These are phyloP conservation scores for Ceratocystiopsis sp. DNA, from an alignment of 2,329 filamentous ascomycete species.

Conservation along the genomic window DNA sequence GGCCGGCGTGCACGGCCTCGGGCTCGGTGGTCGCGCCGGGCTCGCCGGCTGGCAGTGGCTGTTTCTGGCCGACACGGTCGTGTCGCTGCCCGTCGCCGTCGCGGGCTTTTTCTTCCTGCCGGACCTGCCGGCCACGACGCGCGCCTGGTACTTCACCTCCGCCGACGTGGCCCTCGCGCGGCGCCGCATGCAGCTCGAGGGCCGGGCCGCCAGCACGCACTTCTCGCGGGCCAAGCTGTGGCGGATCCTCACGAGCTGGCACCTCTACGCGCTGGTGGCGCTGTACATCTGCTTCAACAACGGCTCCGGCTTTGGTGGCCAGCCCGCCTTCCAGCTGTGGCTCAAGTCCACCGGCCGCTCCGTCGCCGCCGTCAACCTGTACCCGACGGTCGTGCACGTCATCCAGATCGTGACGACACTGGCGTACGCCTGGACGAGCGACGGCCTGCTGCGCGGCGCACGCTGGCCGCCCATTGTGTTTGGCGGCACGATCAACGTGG, in stretches of 20 bases:
- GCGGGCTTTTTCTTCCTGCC: slow-evolving; percentile 30
- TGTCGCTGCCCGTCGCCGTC: slow-evolving; percentile 36
- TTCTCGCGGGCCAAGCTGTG: slow-evolving; percentile 32
- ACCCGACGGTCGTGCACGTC: slow-evolving; percentile 40
- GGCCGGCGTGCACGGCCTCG: slow-evolving; percentile 28
- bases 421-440: slow-evolving; percentile 49
- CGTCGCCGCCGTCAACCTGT: slow-evolving; percentile 28
- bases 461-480: slow-evolving; percentile 50
- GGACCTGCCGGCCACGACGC: slow-evolving; percentile 22
- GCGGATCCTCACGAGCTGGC: slow-evolving; percentile 47
- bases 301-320: slow-evolving; percentile 21
- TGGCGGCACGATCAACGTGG: slow-evolving; percentile 25
- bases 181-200: slow-evolving; percentile 26
- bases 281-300: slow-evolving; percentile 52
- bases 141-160: slow-evolving; percentile 20
- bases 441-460: slow-evolving; percentile 38
- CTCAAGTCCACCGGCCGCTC: slow-evolving; percentile 26
- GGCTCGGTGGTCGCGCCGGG: slow-evolving; percentile 30
- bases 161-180: slow-evolving; percentile 22
- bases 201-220: slow-evolving; percentile 22
- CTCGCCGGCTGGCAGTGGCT: slow-evolving; percentile 37
- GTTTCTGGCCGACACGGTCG: slow-evolving; percentile 40
- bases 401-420: slow-evolving; percentile 40
- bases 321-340: slow-evolving; percentile 38
- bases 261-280: slow-evolving; percentile 39